These are phyloP conservation scores for Choanephora cucurbitarum DNA, from an alignment of 371 early-diverging fungal species.

Conservation along the genomic window DNA sequence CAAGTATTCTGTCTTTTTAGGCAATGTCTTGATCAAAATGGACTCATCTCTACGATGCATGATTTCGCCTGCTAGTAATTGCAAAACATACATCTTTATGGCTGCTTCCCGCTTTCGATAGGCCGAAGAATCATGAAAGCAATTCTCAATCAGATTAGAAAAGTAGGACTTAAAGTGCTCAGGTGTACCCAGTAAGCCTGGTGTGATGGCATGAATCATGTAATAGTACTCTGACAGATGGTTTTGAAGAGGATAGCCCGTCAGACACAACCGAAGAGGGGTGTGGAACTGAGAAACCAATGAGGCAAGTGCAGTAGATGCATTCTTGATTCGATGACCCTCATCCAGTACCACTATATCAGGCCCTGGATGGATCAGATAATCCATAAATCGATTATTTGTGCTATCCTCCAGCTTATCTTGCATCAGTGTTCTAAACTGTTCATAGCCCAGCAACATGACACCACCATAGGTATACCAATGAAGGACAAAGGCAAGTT, in stretches of 20 bases:
- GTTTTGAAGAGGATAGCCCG: slow-evolving; percentile 92
- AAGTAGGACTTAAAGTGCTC: slow-evolving; percentile 61
- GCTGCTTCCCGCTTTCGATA: slow-evolving; percentile 41
- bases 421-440: slow-evolving; percentile 50
- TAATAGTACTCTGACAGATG: slow-evolving; percentile 67
- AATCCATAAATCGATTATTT: slow-evolving; percentile 17
- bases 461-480: slow-evolving; percentile 70
- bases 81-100: slow-evolving; percentile 16
- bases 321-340: slow-evolving; percentile 84
- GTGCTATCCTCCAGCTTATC: not conserved
- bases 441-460: slow-evolving; percentile 66
- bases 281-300: slow-evolving; percentile 53
- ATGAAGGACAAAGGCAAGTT: slow-evolving; percentile 38
- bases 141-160: slow-evolving; percentile 63
- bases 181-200: slow-evolving; percentile 60
- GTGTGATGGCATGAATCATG: slow-evolving; percentile 75
- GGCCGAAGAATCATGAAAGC: slow-evolving; percentile 61
- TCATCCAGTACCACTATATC: slow-evolving; percentile 83
- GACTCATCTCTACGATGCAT: slow-evolving; percentile 49
- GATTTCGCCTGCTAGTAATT: slow-evolving; percentile 14
- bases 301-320: slow-evolving; percentile 41
- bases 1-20: slow-evolving; percentile 70
- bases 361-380: slow-evolving; percentile 59
- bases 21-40: slow-evolving; percentile 58
- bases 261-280: slow-evolving; percentile 71